Evolutionary conservation across 371 early-diverging fungal species (phyloP), one percentile per base, ranked within the genome.

Genomic region (Amoeboaphelidium protococcarum): DNA sequence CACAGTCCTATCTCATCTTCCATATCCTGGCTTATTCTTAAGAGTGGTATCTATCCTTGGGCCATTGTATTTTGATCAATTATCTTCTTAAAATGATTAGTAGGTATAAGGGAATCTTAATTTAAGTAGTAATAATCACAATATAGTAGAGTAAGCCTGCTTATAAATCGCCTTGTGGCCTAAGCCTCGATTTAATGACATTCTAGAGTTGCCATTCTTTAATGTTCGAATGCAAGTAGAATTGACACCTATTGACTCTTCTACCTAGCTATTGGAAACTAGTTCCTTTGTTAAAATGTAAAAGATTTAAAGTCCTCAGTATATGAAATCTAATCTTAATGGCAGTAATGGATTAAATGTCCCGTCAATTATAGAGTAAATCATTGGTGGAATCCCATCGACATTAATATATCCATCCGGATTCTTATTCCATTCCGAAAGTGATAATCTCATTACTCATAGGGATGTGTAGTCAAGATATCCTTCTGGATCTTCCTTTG

Each of bases 1-100:
- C 13, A 88, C 85, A 0, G 50, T 87, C 4, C 60, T 90, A 26
- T 75, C 84, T n/a, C 84, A 80, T 25, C 73, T 82, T 58, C 84
- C 87, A 2, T 81, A 66, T 60, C 75, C 78, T 26, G 91, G 91
- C 0, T 56, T 91, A 47, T 90, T 84, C 53, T 64, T 74, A 13
- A 59, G 73, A 22, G 44, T 88, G n/a, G 71, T 82, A 0, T 62
- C 69, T 4, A 61, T 72, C 42, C 54, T 89, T 19, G 92, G 95
- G 0, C 74, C 80, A 1, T 47, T 24, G 47, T 47, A 56, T 26
- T 62, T 68, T 63, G 58, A 61, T 22, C 49, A n/a, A n/a, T n/a
- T n/a, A n/a, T n/a, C n/a, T n/a, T n/a, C n/a, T n/a, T n/a, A n/a
- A n/a, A n/a, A n/a, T n/a, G n/a, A 61, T 2, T 48, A 63, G 19